Percentiles rank a stretch among this genome's conserved stretches.
Evolutionary conservation across 2,329 filamentous ascomycete genomes (phyloP).

Genomic region (Cladophialophora carrionii): DNA sequence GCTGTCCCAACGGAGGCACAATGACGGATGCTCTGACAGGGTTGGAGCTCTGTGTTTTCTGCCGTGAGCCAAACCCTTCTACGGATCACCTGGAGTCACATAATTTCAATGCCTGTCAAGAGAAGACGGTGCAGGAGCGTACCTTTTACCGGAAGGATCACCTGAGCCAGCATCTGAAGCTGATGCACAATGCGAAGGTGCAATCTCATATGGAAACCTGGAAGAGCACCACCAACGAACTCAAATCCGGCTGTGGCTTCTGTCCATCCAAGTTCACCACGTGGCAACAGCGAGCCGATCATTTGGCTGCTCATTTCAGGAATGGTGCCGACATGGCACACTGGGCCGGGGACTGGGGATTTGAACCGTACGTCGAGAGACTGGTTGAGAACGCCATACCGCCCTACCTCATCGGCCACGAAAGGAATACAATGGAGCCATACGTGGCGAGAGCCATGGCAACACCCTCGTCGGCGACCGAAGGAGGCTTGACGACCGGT

Average conservation of each 20-base stretch:
- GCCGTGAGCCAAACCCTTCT: constrained; percentile 57
- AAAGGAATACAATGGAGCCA: constrained; percentile 40
- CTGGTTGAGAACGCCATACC: constrained; percentile 45
- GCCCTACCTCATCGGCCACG: constrained; percentile 46
- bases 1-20: constrained; percentile 61
- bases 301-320: constrained; percentile 48
- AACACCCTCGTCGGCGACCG: constrained; percentile 28
- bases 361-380: constrained; percentile 42
- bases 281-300: constrained; percentile 44
- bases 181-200: constrained; percentile 59
- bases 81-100: constrained; percentile 62
- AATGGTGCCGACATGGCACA: constrained; percentile 45
- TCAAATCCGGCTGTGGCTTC: constrained; percentile 50
- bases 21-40: constrained; percentile 43
- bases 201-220: constrained; percentile 56
- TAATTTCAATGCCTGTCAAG: constrained; percentile 62
- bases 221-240: constrained; percentile 56
- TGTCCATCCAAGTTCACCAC: constrained; percentile 42
- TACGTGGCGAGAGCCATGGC: constrained; percentile 35
- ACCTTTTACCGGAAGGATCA: constrained; percentile 65
- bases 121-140: constrained; percentile 62
- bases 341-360: constrained; percentile 48
- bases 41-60: constrained; percentile 60
- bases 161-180: constrained; percentile 59
- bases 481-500: constrained; percentile 32